A percentile compares a stretch with the other conserved stretches of the same genome.
Conservation (phyloP, 495 filamentous ascomycete genomes). For the Platismatia glauca region DNA sequence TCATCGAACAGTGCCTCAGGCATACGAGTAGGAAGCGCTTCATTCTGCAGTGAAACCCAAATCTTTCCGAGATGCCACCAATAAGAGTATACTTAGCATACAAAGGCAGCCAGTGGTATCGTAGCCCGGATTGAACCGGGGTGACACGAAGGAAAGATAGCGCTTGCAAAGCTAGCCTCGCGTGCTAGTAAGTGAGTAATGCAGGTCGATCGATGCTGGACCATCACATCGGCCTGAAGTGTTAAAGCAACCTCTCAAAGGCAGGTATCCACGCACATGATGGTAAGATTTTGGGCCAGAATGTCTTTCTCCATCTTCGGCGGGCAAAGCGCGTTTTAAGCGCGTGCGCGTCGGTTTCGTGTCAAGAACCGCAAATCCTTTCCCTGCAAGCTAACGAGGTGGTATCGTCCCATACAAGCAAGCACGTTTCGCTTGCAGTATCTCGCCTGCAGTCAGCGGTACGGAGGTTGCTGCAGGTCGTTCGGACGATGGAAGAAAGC, state of each 20-base stretch:
- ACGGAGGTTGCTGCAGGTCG: background rate
- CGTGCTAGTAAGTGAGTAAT: background rate
- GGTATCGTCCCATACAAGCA: background rate
- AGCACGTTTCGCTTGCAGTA: background rate
- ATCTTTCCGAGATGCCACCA: background rate
- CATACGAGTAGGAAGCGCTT: background rate
- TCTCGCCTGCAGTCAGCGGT: background rate
- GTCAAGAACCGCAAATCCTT: background rate
- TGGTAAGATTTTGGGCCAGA: background rate
- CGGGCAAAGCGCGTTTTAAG: background rate
- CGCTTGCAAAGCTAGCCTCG: background rate
- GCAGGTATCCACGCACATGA: constrained; percentile 4
- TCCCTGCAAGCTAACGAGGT: background rate
- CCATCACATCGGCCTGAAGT: background rate
- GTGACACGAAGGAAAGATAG: background rate
- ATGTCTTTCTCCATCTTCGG: background rate
- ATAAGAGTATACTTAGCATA: background rate
- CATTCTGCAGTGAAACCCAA: background rate
- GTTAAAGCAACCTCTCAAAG: constrained; percentile 4
- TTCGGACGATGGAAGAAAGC: background rate
- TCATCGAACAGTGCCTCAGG: background rate
- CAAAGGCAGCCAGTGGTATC: constrained; percentile 6
- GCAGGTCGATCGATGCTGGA: background rate
- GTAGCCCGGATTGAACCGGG: background rate
- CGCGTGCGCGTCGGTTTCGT: constrained; percentile 2